Evolutionary conservation across 2,329 filamentous ascomycete species (phyloP).

Genomic region (Anthostomella pinea): DNA sequence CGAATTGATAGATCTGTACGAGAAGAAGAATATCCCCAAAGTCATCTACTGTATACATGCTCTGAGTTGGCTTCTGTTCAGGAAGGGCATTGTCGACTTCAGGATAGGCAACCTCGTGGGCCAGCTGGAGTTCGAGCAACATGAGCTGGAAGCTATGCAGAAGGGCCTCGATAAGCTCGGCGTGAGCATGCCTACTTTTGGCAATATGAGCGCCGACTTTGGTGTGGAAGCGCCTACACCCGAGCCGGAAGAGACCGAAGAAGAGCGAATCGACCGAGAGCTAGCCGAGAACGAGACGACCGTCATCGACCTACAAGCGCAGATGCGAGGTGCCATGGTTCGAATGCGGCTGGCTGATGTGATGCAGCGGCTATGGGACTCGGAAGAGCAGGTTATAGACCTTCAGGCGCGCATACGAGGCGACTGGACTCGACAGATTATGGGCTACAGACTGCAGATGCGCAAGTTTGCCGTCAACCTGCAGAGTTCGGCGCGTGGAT

Average conservation of each 20-base stretch:
- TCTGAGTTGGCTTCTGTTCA: slow-evolving; percentile 92
- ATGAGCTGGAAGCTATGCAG: slow-evolving; percentile 94
- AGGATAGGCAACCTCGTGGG: slow-evolving; percentile 95
- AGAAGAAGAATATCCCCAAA: slow-evolving; percentile 99
- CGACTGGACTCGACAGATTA: slow-evolving; percentile 81
- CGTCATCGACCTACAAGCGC: slow-evolving; percentile 80
- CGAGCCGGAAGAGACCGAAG: slow-evolving; percentile 82
- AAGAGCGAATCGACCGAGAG: slow-evolving; percentile 82
- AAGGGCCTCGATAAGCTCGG: slow-evolving; percentile 96
- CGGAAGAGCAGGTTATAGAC: slow-evolving; percentile 73
- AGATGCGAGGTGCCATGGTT: slow-evolving; percentile 76
- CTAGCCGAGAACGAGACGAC: slow-evolving; percentile 70
- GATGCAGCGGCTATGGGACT: slow-evolving; percentile 90
- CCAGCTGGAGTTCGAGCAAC: slow-evolving; percentile 94
- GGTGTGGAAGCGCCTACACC: slow-evolving; percentile 73
- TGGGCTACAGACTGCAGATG: slow-evolving; percentile 81
- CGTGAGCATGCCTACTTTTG: slow-evolving; percentile 94
- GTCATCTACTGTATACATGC: slow-evolving; percentile 99
- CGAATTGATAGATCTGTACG: slow-evolving; percentile 94
- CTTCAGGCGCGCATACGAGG: slow-evolving; percentile 85
- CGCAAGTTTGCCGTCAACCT: slow-evolving; percentile 72
- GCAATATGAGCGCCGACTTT: slow-evolving; percentile 95
- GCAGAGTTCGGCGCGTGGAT: slow-evolving; percentile 76
- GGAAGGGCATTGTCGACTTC: slow-evolving; percentile 92
- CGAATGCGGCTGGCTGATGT: slow-evolving; percentile 73